Percentiles rank a stretch among this genome's conserved stretches.
Evolutionary conservation across 495 filamentous ascomycete genomes (phyloP).

Genomic region (Glarea lozoyensis): DNA sequence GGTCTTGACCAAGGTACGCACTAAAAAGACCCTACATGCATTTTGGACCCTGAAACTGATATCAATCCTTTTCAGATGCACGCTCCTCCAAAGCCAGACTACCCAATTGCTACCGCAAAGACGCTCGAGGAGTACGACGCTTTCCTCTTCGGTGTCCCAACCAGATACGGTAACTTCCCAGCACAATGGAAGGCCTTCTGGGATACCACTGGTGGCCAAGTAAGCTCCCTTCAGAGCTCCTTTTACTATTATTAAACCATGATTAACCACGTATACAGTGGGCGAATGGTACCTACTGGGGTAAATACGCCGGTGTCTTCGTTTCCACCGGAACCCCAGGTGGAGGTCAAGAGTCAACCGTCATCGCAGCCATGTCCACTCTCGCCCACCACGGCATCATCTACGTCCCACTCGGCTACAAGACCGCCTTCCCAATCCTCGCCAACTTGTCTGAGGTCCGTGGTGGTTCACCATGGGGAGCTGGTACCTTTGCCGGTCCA

Average conservation of each 20-base stretch:
- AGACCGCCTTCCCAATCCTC: slow-evolving; percentile 61
- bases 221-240: background rate
- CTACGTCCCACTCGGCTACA: slow-evolving; percentile 92
- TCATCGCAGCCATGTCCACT: slow-evolving; percentile 74
- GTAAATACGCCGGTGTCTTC: slow-evolving; percentile 89
- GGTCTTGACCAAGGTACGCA: slow-evolving; percentile 46
- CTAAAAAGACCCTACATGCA: background rate
- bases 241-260: too few relatives aligned
- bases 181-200: slow-evolving; percentile 73
- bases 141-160: slow-evolving; percentile 93
- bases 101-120: slow-evolving; percentile 58
- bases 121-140: slow-evolving; percentile 74
- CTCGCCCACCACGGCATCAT: slow-evolving; percentile 89
- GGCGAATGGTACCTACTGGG: slow-evolving; percentile 34
- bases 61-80: slow-evolving; percentile 48
- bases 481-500: slow-evolving; percentile 73
- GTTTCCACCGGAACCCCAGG: slow-evolving; percentile 72
- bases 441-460: slow-evolving; percentile 65
- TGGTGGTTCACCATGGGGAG: slow-evolving; percentile 88
- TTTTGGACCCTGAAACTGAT: background rate
- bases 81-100: slow-evolving; percentile 67
- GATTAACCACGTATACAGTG: background rate
- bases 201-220: slow-evolving; percentile 20
- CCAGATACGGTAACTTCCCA: slow-evolving; percentile 97
- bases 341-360: slow-evolving; percentile 91